A percentile compares a stretch with the other conserved stretches of the same genome.
Evolutionary conservation across 2,329 filamentous ascomycete species (phyloP).

Genomic region (Alternaria triticimaculans): DNA sequence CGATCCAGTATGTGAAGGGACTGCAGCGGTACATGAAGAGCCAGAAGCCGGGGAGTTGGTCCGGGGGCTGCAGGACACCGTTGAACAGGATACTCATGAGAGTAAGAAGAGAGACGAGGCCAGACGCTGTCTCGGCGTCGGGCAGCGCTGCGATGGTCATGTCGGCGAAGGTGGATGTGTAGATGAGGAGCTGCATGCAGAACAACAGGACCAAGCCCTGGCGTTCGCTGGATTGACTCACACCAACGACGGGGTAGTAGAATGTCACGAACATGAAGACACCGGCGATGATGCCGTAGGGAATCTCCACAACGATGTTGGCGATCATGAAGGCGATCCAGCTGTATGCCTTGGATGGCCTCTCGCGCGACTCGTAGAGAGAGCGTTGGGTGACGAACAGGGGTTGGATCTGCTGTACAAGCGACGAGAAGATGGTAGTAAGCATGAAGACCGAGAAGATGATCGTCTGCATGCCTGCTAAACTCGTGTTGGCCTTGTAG

Average conservation of each 20-base stretch:
- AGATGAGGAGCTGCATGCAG: slow-evolving; percentile 71
- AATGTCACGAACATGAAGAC: slow-evolving; percentile 69
- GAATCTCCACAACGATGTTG: slow-evolving; percentile 75
- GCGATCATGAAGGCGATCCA: slow-evolving; percentile 76
- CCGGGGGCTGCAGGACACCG: slow-evolving; percentile 67
- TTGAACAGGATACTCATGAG: slow-evolving; percentile 54
- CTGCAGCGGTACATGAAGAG: slow-evolving; percentile 76
- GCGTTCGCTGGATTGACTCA: slow-evolving; percentile 56
- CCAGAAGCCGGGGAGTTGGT: slow-evolving; percentile 73
- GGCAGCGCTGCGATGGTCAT: slow-evolving; percentile 75
- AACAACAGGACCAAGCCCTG: slow-evolving; percentile 67
- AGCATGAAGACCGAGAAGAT: slow-evolving; percentile 61
- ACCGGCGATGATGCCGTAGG: slow-evolving; percentile 68
- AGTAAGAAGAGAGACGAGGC: slow-evolving; percentile 66
- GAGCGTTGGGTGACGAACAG: slow-evolving; percentile 65
- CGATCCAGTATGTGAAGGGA: slow-evolving; percentile 69
- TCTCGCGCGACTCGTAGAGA: slow-evolving; percentile 66
- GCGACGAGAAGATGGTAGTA: slow-evolving; percentile 51
- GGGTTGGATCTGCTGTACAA: slow-evolving; percentile 66
- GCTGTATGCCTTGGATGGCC: slow-evolving; percentile 73
- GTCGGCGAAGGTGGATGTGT: slow-evolving; percentile 74
- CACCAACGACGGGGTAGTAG: slow-evolving; percentile 64
- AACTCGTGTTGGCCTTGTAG: slow-evolving; percentile 45
- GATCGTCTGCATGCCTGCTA: slow-evolving; percentile 54
- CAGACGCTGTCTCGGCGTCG: slow-evolving; percentile 71